phyloP scores from a whole-genome alignment of 768 basidiomycete species.

The Podaxis pistillaris region DNA sequence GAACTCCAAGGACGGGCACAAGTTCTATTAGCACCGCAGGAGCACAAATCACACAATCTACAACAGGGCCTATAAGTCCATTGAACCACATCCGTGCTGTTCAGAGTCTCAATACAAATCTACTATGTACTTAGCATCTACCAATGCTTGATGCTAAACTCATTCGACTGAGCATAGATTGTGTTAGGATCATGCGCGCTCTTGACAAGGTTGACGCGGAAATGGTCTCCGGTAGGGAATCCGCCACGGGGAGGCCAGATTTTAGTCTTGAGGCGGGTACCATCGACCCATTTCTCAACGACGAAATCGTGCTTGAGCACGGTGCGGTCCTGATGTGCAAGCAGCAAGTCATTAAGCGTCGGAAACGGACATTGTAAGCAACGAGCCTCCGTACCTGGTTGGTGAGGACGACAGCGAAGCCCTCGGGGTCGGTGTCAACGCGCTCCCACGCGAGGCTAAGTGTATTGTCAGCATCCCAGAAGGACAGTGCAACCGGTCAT shows the following conservation, averaged over 20 bases:
- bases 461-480: neutral
- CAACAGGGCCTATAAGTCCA: too few species aligned
- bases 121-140: neutral
- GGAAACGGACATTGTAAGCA: neutral
- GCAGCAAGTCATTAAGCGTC: neutral
- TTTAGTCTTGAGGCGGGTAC: neutral
- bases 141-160: neutral
- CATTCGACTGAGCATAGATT: conserved; percentile 14
- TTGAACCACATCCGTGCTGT: too few species aligned
- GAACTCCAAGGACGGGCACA: too few species aligned
- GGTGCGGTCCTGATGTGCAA: conserved; percentile 4
- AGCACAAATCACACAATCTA: too few species aligned
- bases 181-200: conserved; percentile 1
- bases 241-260: conserved; percentile 1
- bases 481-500: too few species aligned
- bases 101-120: too few species aligned
- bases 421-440: conserved; percentile 7
- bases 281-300: neutral
- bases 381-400: conserved; percentile 6
- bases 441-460: neutral
- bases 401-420: conserved; percentile 10
- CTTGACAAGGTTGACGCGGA: conserved; percentile 13
- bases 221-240: conserved; percentile 7
- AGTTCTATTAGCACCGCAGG: too few species aligned
- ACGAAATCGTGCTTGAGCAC: neutral